Evolutionary conservation across 306 rosid species (phyloP).

Genomic region (Acacia confusa): DNA sequence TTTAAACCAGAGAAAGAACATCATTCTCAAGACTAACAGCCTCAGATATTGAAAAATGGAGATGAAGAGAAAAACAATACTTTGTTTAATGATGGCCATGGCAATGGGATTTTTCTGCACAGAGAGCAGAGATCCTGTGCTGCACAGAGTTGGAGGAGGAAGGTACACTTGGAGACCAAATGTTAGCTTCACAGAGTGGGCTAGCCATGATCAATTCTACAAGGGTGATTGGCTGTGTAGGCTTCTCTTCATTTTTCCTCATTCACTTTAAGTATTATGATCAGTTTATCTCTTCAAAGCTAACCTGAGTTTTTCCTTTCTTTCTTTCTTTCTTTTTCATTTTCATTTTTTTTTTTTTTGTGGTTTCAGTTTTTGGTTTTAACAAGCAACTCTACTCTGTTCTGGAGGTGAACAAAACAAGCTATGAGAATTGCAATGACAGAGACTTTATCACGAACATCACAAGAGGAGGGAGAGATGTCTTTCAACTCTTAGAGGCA

Average conservation of each 20-base stretch:
- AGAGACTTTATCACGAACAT: constrained; percentile 29
- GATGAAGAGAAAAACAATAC: constrained; percentile 5
- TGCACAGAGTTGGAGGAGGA: constrained; percentile 76
- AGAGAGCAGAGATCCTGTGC: constrained; percentile 42
- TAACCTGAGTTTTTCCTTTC: background rate
- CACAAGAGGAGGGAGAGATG: constrained; percentile 55
- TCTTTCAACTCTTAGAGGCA: constrained; percentile 32
- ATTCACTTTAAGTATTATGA: background rate
- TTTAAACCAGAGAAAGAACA: background rate
- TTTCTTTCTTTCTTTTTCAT: too few relatives aligned
- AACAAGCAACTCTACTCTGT: constrained; percentile 35
- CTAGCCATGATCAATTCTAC: constrained; percentile 46
- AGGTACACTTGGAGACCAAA: constrained; percentile 44
- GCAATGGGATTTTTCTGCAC: constrained; percentile 11
- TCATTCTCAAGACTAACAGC: background rate
- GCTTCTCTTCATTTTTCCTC: constrained; percentile 14
- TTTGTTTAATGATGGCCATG: constrained; percentile 21
- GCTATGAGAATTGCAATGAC: constrained; percentile 39
- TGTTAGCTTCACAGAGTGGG: constrained; percentile 55
- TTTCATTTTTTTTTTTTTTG: background rate
- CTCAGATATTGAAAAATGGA: constrained; percentile 8
- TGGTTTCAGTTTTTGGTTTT: constrained; percentile 46
- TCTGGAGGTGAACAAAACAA: constrained; percentile 46
- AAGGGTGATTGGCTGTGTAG: constrained; percentile 69
- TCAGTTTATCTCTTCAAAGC: background rate